Base-by-base conservation (phyloP, 2,329 filamentous ascomycete species). In the Cadophora luteo-olivacea region DNA sequence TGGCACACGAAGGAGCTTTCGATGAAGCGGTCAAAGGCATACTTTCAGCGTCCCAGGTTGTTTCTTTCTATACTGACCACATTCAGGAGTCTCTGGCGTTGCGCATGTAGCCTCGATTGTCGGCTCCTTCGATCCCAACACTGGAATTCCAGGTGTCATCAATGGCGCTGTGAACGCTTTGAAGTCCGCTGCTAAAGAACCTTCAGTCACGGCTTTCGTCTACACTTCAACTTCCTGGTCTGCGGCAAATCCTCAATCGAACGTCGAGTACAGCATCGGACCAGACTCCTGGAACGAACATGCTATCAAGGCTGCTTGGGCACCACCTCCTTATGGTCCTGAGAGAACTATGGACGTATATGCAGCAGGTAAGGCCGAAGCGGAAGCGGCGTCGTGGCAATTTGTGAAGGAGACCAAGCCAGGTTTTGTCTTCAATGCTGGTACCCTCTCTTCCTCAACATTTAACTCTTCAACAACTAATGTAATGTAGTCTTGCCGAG, bases 301-400 rank as follows among this genome's bases (percentile, higher is more conserved):
- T 1, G 76, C 74, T 7, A 68, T 80, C 19, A 70, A 78, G 29
- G 51, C 61, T 4, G 81, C 81, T 0, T 81, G 80, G 78, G 77
- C 77, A 16, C 77, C 77, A 2, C 79, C 77, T 3, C 80, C 78
- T 0, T 82, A 80, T 38, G 72, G 70, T 0, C 25, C 33, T 0
- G 49, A 57, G 1, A 64, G 70, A 25, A 57, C n/a, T 0, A 66
- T 57, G 61, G 64, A 72, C 0, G 76, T 78, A 1, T 83, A 84
- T 61, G 70, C 70, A 0, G 80, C 82, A 0, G 81, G 80, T 66
- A 84, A 84, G 67, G 70, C 76, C 0, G 76, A 78, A 38, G 75
- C 74, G 0, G 82, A 84, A 61, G 74, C 78, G 65, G 78, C 75
- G 1, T 45, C 79, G 4, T 83, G 82, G 81, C 78, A 80, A 25